Percentiles rank a stretch among this genome's conserved stretches.
Evolutionary conservation across 441 rosid genomes (phyloP).

Genomic region (Francoa sonchifolia): DNA sequence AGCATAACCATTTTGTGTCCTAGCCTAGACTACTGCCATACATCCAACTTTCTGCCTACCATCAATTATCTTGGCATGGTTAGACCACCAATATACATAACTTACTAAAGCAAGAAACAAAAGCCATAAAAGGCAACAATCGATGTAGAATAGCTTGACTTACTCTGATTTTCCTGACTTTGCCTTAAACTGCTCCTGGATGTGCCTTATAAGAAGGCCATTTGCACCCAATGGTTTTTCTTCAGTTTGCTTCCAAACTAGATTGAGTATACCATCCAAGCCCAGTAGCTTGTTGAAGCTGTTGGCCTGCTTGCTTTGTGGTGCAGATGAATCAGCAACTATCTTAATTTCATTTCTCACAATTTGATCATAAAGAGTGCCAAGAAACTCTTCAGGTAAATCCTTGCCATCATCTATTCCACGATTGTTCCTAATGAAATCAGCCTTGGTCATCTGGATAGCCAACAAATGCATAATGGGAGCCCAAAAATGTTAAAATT

Average conservation of each 20-base stretch:
- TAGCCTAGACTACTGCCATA: too few species aligned
- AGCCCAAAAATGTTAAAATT: conserved; percentile 15
- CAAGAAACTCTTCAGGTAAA: conserved; percentile 82
- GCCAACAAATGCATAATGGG: conserved; percentile 20
- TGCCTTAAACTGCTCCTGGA: conserved; percentile 89
- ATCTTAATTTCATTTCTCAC: conserved; percentile 90
- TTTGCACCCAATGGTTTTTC: conserved; percentile 93
- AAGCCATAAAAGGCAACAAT: too few species aligned
- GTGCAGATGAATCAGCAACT: conserved; percentile 68
- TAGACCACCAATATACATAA: neutral
- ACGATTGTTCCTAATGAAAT: conserved; percentile 77
- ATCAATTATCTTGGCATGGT: neutral
- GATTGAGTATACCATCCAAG: conserved; percentile 85
- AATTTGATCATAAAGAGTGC: conserved; percentile 74
- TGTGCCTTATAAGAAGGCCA: conserved; percentile 88
- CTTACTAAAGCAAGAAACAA: neutral
- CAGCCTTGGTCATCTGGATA: conserved; percentile 81
- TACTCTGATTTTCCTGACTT: conserved; percentile 93
- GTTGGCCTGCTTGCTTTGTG: conserved; percentile 76
- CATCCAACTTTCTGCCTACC: neutral
- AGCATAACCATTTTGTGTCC: too few species aligned
- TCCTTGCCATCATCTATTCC: conserved; percentile 99
- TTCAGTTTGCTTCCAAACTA: conserved; percentile 80
- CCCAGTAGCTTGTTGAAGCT: conserved; percentile 84
- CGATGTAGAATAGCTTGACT: too few species aligned